Evolutionary conservation across 2,329 filamentous ascomycete species (phyloP), one percentile per base, ranked within the genome.

Genomic region (Beauveria sp.): DNA sequence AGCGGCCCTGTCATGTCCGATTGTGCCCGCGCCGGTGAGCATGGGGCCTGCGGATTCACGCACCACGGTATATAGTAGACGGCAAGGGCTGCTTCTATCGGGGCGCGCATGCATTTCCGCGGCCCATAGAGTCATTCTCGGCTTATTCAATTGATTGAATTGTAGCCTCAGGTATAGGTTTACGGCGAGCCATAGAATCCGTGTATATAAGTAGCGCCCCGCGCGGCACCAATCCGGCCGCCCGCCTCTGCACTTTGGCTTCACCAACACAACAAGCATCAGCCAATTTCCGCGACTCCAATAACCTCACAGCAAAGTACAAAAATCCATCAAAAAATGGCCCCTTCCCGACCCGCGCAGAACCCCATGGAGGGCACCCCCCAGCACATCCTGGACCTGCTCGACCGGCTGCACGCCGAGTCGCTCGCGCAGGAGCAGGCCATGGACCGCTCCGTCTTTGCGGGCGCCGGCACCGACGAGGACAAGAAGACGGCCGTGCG

Each of bases 401-500:
- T 67, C 16, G 47, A 49, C 62, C 53, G 62, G 7, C 62, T 67
- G 18, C 66, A 67, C 59, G 58, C 63, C 58, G 54, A 58, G 30
- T 66, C 65, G 18, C 59, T 61, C 22, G 61, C 55, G 1, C 62
- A 67, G 52, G 64, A 65, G 45, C 30, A 46, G 7, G 5, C 66
- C n/a, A 49, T 69, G 18, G 50, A 60, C 52, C 57, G 45, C 7
- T 22, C 51, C 51, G 40, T 60, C 22, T 60, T 63, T 34, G 51
- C 10, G 5, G 52, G 46, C 34, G 61, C 30, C 62, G 65, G 63
- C 66, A 68, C 63, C 40, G 72, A 78, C 58, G 57, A 18, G 18
- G 52, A 16, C n/a, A 60, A 57, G 22, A 46, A 43, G 26, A 63
- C 70, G 16, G 66, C 74, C 6, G 77, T 78, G 74, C 72, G 67